A percentile compares a stretch with the other conserved stretches of the same genome.
phyloP scores from a whole-genome alignment of 208 protist genomes.

The Angomonas desouzai region DNA sequence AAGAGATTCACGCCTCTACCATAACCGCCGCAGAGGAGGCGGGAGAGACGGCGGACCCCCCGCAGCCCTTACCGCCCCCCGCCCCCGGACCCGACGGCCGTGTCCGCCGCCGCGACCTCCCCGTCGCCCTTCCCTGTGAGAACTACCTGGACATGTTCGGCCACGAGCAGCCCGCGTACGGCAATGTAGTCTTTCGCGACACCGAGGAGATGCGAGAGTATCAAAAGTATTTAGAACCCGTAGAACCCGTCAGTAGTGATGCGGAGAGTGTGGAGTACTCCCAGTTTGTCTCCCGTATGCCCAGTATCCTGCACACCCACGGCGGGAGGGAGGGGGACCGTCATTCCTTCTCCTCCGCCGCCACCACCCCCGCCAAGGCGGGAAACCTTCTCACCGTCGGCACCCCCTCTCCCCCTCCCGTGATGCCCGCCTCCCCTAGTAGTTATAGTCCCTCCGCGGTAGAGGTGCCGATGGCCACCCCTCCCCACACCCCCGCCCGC shows the following conservation, averaged over 20 bases:
- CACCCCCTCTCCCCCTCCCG: background rate
- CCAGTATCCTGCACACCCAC: background rate
- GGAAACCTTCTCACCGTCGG: background rate
- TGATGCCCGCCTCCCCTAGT: background rate
- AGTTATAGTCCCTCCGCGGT: background rate
- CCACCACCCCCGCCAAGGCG: background rate
- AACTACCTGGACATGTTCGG: slow-evolving; percentile 13
- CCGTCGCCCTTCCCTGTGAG: slow-evolving; percentile 13
- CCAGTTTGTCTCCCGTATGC: slow-evolving; percentile 1
- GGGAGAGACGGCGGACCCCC: background rate
- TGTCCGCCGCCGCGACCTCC: slow-evolving; percentile 5
- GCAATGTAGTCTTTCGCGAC: slow-evolving; percentile 20
- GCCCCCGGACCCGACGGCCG: slow-evolving; percentile 6
- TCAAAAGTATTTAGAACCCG: slow-evolving; percentile 7
- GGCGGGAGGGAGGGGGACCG: background rate
- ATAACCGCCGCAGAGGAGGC: background rate
- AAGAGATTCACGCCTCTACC: background rate
- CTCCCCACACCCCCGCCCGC: background rate
- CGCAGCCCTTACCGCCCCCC: background rate
- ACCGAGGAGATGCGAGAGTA: slow-evolving; percentile 15
- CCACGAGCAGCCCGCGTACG: slow-evolving; percentile 9
- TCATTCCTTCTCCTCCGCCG: background rate
- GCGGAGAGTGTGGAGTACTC: slow-evolving; percentile 11
- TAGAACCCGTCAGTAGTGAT: slow-evolving; percentile 6
- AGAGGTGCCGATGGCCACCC: background rate